Conservation (phyloP, 768 basidiomycete genomes). For the Rhizopogon vinicolor region DNA sequence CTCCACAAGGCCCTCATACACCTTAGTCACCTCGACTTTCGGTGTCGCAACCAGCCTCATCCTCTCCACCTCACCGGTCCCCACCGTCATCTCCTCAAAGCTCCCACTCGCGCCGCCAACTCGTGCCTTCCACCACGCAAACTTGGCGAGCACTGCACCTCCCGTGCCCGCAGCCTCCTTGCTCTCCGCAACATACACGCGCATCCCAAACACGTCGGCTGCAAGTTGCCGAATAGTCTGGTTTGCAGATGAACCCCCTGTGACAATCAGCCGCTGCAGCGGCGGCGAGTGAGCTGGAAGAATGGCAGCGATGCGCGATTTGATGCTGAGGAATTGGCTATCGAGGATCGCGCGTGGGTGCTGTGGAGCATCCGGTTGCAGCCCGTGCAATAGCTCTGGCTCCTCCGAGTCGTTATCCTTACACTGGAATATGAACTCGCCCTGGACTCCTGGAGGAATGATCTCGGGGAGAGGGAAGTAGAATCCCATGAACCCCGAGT, state of each 20-base stretch:
- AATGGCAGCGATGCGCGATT: slow-evolving; percentile 64
- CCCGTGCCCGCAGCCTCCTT: slow-evolving; percentile 72
- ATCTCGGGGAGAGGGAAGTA: slow-evolving; percentile 88
- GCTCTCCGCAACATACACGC: slow-evolving; percentile 62
- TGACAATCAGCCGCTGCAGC: slow-evolving; percentile 66
- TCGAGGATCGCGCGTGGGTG: slow-evolving; percentile 79
- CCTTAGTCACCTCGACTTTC: slow-evolving; percentile 31
- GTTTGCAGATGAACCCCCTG: slow-evolving; percentile 78
- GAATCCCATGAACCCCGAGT: slow-evolving; percentile 59
- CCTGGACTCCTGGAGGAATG: slow-evolving; percentile 73
- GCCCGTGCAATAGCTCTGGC: slow-evolving; percentile 23
- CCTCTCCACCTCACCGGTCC: slow-evolving; percentile 38
- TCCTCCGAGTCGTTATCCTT: slow-evolving; percentile 14
- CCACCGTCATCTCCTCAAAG: slow-evolving; percentile 60
- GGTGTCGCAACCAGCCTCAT: slow-evolving; percentile 63
- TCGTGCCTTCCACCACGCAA: slow-evolving; percentile 58
- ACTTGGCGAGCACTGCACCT: slow-evolving; percentile 68
- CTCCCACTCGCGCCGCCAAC: slow-evolving; percentile 36
- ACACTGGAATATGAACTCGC: slow-evolving; percentile 60
- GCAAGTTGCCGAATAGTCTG: slow-evolving; percentile 66
- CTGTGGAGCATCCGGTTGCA: slow-evolving; percentile 32
- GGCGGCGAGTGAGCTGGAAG: slow-evolving; percentile 47
- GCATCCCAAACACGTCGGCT: slow-evolving; percentile 76
- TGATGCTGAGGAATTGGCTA: slow-evolving; percentile 81
- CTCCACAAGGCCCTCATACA: slow-evolving; percentile 53